A percentile compares a stretch with the other conserved stretches of the same genome.
These are phyloP conservation scores for Cyanidiococcus yangmingshanensis DNA, from an alignment of 23 red algal species.

Conservation along the genomic window DNA sequence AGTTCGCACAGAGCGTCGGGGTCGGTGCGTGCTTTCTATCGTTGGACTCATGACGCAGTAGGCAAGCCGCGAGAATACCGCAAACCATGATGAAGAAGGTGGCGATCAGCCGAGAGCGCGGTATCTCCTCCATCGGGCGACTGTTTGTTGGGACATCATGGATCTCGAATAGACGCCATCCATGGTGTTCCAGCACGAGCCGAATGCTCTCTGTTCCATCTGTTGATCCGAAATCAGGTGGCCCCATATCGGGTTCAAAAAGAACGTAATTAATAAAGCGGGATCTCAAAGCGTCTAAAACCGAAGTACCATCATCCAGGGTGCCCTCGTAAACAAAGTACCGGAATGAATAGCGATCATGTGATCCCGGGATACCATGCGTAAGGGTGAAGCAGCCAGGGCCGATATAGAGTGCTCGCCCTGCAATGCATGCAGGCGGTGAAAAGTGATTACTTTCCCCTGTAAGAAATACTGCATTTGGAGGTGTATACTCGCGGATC, in stretches of 20 bases:
- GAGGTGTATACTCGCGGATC: not conserved
- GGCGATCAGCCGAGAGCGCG: not conserved
- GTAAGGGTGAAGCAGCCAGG: not conserved
- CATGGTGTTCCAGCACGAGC: not conserved
- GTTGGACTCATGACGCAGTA: too few species aligned
- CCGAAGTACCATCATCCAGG: not conserved
- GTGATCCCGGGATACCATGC: not conserved
- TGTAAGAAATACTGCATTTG: not conserved
- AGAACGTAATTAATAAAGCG: not conserved
- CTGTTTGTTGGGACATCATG: not conserved
- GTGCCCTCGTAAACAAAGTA: not conserved
- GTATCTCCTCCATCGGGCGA: not conserved
- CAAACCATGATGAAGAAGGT: too few species aligned
- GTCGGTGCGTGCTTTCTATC: too few species aligned
- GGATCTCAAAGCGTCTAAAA: not conserved
- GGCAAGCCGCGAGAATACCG: too few species aligned
- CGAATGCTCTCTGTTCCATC: not conserved
- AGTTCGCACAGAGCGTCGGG: too few species aligned
- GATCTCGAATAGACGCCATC: constrained; percentile 7
- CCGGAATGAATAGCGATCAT: not conserved
- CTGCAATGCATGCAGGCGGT: not conserved
- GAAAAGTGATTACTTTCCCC: not conserved
- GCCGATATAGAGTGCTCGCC: not conserved
- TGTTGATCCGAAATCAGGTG: not conserved
- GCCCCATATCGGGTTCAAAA: not conserved